Conservation (phyloP, 129 eudicot species). For the Flaveria trinervia region DNA sequence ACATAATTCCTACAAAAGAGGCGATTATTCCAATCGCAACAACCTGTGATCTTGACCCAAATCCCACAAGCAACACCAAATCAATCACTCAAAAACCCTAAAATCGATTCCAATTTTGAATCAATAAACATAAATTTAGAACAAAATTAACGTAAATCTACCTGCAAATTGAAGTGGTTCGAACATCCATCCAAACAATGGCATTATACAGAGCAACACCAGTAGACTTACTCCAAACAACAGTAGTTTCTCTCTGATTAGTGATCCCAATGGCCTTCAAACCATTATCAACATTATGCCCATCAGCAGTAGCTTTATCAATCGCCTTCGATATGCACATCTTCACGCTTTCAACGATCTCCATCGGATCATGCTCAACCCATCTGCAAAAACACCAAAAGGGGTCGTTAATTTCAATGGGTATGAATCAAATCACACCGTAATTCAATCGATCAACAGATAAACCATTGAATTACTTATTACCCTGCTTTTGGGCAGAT, state of each 20-base stretch:
- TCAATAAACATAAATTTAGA: conserved; percentile 6
- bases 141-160: conserved; percentile 12
- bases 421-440: background rate
- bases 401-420: background rate
- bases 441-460: background rate
- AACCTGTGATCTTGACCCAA: too few species aligned
- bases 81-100: too few species aligned
- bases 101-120: background rate
- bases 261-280: conserved; percentile 85
- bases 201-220: conserved; percentile 84
- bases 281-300: conserved; percentile 72
- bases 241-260: conserved; percentile 93
- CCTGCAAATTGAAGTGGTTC: conserved; percentile 97
- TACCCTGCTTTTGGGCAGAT: conserved; percentile 95
- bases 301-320: conserved; percentile 81
- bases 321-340: conserved; percentile 74
- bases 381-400: conserved; percentile 46
- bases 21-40: background rate
- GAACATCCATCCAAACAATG: conserved; percentile 98
- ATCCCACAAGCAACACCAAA: too few species aligned
- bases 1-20: background rate
- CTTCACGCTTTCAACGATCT: conserved; percentile 86
- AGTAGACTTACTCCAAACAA: conserved; percentile 93
- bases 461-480: background rate
- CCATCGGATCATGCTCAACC: conserved; percentile 98